Evolutionary conservation across 768 basidiomycete species (phyloP).

Genomic region (Bullera alba): DNA sequence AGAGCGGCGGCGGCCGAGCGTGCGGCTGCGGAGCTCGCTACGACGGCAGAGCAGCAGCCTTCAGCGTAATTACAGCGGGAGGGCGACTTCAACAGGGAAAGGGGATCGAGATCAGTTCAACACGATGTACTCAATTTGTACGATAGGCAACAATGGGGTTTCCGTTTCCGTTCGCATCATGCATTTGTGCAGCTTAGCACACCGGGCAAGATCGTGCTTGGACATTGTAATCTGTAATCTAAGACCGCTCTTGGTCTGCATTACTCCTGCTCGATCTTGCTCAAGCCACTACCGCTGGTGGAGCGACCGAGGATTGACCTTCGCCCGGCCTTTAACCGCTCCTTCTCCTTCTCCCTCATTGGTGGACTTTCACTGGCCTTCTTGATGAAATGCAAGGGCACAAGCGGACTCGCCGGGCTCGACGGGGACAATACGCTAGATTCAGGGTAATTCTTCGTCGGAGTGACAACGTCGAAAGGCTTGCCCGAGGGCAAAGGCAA

Average conservation of each 20-base stretch:
- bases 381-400: conserved; percentile 76
- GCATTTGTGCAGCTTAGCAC: neutral
- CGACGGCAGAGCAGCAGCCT: too few relatives aligned
- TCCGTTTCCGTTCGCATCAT: too few relatives aligned
- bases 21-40: conserved; percentile 28
- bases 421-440: neutral
- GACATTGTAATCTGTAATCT: too few relatives aligned
- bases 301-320: neutral
- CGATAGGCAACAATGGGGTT: too few relatives aligned
- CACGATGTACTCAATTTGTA: too few relatives aligned
- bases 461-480: neutral
- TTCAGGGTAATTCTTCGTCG: neutral
- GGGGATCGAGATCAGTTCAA: too few relatives aligned
- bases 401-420: conserved; percentile 56
- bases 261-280: too few relatives aligned
- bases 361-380: conserved; percentile 51
- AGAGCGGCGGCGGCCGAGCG: conserved; percentile 25
- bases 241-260: too few relatives aligned
- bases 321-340: conserved; percentile 1
- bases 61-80: too few relatives aligned
- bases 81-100: too few relatives aligned
- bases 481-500: neutral
- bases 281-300: too few relatives aligned
- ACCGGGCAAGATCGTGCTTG: too few relatives aligned
- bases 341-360: conserved; percentile 30